Evolutionary conservation across 1,139 yeast genomes (phyloP).

Genomic region (Suhomyces kunorum): DNA sequence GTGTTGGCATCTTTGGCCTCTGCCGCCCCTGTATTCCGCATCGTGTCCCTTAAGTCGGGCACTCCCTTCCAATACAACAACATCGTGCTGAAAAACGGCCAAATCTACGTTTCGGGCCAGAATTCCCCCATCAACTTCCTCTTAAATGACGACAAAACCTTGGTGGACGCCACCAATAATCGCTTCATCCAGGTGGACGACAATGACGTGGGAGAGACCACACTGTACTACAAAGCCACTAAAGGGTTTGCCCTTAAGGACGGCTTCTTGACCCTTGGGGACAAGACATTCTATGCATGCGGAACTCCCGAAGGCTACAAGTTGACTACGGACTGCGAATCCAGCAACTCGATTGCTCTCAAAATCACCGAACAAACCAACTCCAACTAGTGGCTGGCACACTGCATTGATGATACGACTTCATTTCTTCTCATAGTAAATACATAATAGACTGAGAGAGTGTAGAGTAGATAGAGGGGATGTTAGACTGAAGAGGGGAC

Average conservation of each 20-base stretch:
- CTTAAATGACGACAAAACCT: constrained; percentile 11
- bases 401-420: constrained; percentile 2
- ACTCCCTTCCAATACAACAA: constrained; percentile 10
- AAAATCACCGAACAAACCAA: constrained; percentile 10
- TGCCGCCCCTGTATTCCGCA: constrained; percentile 24
- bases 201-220: constrained; percentile 24
- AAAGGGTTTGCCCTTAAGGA: constrained; percentile 11
- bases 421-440: constrained; percentile 1
- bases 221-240: constrained; percentile 3
- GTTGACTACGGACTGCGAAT: constrained; percentile 10
- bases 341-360: constrained; percentile 16
- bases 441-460: too few relatives aligned
- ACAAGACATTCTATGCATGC: constrained; percentile 12
- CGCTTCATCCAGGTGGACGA: constrained; percentile 7
- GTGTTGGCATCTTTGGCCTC: constrained; percentile 23
- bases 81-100: constrained; percentile 7
- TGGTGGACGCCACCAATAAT: constrained; percentile 9
- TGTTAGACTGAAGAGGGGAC: too few relatives aligned
- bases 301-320: constrained; percentile 6
- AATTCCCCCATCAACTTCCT: constrained; percentile 6
- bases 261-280: constrained; percentile 12
- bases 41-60: constrained; percentile 10
- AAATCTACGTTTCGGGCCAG: constrained; percentile 5
- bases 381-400: constrained; percentile 7
- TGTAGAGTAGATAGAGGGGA: too few relatives aligned